Conservation (phyloP, 441 rosid species). For the Erodium texanum region DNA sequence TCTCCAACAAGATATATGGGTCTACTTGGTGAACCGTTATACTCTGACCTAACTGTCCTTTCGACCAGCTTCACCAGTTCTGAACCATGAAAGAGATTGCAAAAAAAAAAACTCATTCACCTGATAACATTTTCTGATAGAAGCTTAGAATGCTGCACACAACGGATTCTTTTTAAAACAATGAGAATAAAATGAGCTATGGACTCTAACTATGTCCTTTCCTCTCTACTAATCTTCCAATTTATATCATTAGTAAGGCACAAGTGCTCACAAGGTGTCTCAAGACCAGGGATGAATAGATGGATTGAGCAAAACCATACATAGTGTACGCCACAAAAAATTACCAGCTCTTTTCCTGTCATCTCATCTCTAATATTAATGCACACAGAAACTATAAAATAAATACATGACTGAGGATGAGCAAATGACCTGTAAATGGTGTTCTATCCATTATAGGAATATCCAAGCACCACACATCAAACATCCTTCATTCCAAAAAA, state of each 20-base stretch:
- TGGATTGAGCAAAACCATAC: neutral
- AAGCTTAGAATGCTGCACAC: neutral
- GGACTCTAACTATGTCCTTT: neutral
- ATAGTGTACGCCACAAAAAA: neutral
- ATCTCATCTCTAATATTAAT: slow-evolving; percentile 4
- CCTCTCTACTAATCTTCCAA: neutral
- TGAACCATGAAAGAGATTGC: slow-evolving; percentile 22
- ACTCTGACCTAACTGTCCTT: slow-evolving; percentile 48
- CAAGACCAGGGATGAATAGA: neutral
- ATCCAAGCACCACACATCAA: slow-evolving; percentile 83
- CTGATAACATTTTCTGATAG: neutral
- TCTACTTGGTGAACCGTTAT: slow-evolving; percentile 33
- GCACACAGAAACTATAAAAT: neutral
- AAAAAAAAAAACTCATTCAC: neutral
- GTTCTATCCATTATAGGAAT: slow-evolving; percentile 77
- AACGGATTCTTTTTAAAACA: neutral
- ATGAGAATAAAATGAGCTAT: neutral
- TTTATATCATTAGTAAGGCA: neutral
- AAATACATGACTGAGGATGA: neutral
- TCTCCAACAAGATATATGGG: slow-evolving; percentile 91
- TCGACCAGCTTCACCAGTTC: slow-evolving; percentile 62
- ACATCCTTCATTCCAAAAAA: slow-evolving; percentile 44
- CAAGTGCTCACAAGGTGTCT: neutral
- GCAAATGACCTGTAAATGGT: slow-evolving; percentile 44
- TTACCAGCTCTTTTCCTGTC: neutral